These are phyloP conservation scores for Castanea sativa DNA, from an alignment of 306 rosid species.

Conservation along the genomic window DNA sequence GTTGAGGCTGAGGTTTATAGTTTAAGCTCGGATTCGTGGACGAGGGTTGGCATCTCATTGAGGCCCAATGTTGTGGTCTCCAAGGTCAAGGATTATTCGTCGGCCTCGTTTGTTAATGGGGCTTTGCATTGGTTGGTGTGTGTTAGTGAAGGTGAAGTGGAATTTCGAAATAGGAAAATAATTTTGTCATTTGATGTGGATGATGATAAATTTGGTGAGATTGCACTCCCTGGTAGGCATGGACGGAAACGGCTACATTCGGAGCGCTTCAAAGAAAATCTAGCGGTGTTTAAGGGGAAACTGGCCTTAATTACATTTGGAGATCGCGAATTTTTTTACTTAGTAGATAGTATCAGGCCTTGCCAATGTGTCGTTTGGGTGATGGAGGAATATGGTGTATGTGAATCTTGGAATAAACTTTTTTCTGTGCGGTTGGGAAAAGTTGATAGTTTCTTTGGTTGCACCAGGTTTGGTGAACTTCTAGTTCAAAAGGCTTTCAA, in stretches of 20 bases:
- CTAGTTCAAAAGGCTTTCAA: not conserved
- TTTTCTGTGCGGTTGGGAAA: not conserved
- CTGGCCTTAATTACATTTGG: not conserved
- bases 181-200: not conserved
- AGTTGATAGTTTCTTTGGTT: not conserved
- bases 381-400: not conserved
- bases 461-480: not conserved
- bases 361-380: not conserved
- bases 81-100: not conserved
- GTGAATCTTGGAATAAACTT: not conserved
- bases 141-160: no score
- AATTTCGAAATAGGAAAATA: no score
- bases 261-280: not conserved
- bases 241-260: no score
- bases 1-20: not conserved
- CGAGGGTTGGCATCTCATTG: no score
- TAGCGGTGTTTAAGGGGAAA: not conserved
- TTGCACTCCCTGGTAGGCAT: not conserved
- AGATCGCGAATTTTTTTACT: rapidly evolving
- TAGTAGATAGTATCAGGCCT: not conserved
- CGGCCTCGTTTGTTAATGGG: not conserved
- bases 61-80: not conserved
- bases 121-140: not conserved
- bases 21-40: not conserved
- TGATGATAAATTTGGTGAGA: not conserved